phyloP scores from a whole-genome alignment of 768 basidiomycete species.

The Auriculariales sp. region DNA sequence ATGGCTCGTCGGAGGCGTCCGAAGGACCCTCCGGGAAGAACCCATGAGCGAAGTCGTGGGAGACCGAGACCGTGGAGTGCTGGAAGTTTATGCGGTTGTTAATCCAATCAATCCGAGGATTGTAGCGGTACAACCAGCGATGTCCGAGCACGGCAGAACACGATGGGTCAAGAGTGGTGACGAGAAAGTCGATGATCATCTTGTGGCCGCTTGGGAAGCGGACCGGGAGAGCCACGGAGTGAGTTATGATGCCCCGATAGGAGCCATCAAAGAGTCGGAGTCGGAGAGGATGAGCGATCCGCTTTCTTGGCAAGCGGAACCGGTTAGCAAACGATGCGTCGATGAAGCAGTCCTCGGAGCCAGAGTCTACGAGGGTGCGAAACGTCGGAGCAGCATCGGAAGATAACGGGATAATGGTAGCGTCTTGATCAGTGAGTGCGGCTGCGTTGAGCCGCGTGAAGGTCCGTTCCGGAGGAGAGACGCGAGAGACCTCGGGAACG shows the following conservation, averaged over 20 bases:
- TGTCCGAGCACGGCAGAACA: slow-evolving; percentile 7
- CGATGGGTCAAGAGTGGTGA: background rate
- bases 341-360: too few relatives aligned
- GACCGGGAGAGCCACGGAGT: background rate
- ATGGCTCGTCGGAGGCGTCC: background rate
- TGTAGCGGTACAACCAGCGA: slow-evolving; percentile 10
- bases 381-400: too few relatives aligned
- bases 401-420: too few relatives aligned
- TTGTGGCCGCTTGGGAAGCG: background rate
- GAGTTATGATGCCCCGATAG: background rate
- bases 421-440: too few relatives aligned
- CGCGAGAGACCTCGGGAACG: too few relatives aligned
- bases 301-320: too few relatives aligned
- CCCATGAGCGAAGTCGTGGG: background rate
- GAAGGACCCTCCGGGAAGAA: background rate
- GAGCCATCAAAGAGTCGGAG: too few relatives aligned
- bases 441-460: too few relatives aligned
- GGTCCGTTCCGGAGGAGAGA: too few relatives aligned
- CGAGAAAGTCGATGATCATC: background rate
- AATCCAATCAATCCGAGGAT: slow-evolving; percentile 13
- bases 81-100: background rate
- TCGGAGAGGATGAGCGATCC: too few relatives aligned
- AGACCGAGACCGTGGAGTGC: background rate
- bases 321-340: too few relatives aligned
- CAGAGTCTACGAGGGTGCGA: too few relatives aligned